These are phyloP conservation scores for Coprinopsis cinerea DNA, from an alignment of 768 basidiomycete genomes.

Conservation along the genomic window DNA sequence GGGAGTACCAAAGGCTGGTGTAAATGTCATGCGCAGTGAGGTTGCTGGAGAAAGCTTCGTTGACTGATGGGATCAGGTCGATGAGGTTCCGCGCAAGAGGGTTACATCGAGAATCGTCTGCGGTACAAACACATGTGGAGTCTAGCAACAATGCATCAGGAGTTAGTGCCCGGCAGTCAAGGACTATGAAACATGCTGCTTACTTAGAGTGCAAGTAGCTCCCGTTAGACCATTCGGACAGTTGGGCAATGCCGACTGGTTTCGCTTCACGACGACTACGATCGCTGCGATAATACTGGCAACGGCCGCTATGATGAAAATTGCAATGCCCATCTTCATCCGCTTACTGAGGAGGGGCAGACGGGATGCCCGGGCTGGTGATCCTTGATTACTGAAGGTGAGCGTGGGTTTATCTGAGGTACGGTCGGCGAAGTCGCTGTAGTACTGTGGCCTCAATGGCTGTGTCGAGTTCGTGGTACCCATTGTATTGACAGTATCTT, in stretches of 20 bases:
- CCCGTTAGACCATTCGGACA: slow-evolving; percentile 45
- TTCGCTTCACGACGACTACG: slow-evolving; percentile 35
- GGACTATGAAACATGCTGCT: slow-evolving; percentile 17
- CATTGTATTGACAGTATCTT: neutral
- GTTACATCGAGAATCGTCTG: slow-evolving; percentile 41
- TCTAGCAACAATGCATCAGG: slow-evolving; percentile 34
- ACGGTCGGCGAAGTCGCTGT: neutral
- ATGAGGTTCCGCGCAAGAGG: slow-evolving; percentile 49
- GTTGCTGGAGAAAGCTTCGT: slow-evolving; percentile 41
- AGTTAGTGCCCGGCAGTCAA: slow-evolving; percentile 1
- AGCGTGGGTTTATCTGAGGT: neutral
- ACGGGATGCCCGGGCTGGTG: neutral
- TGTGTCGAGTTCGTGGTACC: neutral
- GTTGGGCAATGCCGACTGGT: slow-evolving; percentile 16
- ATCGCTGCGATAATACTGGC: slow-evolving; percentile 39
- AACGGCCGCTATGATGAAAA: slow-evolving; percentile 30
- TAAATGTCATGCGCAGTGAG: slow-evolving; percentile 40
- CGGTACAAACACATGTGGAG: slow-evolving; percentile 59
- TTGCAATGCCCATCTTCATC: slow-evolving; percentile 17
- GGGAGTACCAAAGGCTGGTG: slow-evolving; percentile 43
- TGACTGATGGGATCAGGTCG: slow-evolving; percentile 43
- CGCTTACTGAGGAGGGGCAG: slow-evolving; percentile 8
- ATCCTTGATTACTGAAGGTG: neutral
- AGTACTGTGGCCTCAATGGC: neutral
- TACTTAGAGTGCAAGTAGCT: slow-evolving; percentile 50